These are phyloP conservation scores for Candida krabiensis DNA, from an alignment of 805 yeast species.

Conservation along the genomic window DNA sequence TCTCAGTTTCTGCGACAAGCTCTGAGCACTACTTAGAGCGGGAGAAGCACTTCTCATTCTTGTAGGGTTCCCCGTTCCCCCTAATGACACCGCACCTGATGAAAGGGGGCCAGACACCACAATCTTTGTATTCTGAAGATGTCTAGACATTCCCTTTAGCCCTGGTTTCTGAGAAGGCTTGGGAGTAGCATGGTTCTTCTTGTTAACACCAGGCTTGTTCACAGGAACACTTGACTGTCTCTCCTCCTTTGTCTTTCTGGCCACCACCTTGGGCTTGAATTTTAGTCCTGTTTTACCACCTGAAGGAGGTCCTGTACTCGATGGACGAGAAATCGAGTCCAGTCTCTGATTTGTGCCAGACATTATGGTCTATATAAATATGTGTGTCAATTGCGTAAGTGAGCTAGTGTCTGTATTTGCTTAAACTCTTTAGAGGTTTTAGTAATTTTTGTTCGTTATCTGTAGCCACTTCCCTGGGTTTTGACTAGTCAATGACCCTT, in stretches of 20 bases:
- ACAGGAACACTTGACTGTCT: slow-evolving; percentile 73
- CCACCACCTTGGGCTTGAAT: slow-evolving; percentile 86
- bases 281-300: slow-evolving; percentile 41
- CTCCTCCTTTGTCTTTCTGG: slow-evolving; percentile 80
- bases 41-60: slow-evolving; percentile 5
- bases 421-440: no score
- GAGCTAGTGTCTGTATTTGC: neutral
- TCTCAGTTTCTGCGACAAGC: slow-evolving; percentile 26
- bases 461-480: no score
- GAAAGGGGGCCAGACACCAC: slow-evolving; percentile 76
- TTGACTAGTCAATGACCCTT: no score
- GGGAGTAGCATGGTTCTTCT: slow-evolving; percentile 24
- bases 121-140: slow-evolving; percentile 50
- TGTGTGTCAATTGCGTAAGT: neutral
- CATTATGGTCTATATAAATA: slow-evolving; percentile 6
- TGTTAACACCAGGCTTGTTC: slow-evolving; percentile 35
- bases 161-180: slow-evolving; percentile 37
- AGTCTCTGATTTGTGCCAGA: slow-evolving; percentile 30
- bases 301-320: slow-evolving; percentile 18
- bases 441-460: no score
- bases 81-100: slow-evolving; percentile 56
- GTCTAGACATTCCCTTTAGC: slow-evolving; percentile 40
- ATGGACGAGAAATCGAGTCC: slow-evolving; percentile 38
- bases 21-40: no score
- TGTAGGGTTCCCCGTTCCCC: slow-evolving; percentile 23